phyloP scores from a whole-genome alignment of 2,329 filamentous ascomycete genomes.

The Aspergillus sp. region DNA sequence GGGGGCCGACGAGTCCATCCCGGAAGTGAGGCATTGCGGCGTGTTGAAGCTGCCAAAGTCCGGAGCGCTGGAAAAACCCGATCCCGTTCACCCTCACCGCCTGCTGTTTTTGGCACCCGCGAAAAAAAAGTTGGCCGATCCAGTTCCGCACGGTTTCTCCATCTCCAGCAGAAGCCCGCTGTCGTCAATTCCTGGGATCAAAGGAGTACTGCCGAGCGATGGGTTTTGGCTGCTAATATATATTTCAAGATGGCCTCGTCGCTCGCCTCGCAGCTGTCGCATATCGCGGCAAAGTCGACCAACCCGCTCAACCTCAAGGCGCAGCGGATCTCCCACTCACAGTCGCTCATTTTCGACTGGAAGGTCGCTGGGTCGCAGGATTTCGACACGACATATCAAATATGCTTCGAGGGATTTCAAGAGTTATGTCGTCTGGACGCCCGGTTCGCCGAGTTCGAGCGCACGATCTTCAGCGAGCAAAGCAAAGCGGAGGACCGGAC shows the following conservation, averaged over 20 bases:
- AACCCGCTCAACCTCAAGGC: conserved; percentile 87
- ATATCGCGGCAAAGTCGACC: conserved; percentile 81
- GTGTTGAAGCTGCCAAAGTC: conserved; percentile 5
- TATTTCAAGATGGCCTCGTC: conserved; percentile 61
- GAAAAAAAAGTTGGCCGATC: conserved; percentile 25
- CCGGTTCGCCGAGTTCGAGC: conserved; percentile 64
- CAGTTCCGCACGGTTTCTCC: background rate
- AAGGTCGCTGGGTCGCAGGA: conserved; percentile 77
- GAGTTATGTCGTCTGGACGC: conserved; percentile 81
- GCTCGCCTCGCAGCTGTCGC: conserved; percentile 86
- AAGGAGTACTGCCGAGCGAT: conserved; percentile 12
- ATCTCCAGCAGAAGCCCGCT: background rate
- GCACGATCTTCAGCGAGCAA: conserved; percentile 83
- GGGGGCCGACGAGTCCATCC: conserved; percentile 27
- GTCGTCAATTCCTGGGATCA: conserved; percentile 1
- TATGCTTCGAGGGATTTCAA: conserved; percentile 81
- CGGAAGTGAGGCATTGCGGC: conserved; percentile 9
- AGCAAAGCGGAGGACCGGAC: conserved; percentile 81
- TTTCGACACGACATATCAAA: conserved; percentile 76
- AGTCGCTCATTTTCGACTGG: conserved; percentile 88
- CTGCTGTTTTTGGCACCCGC: conserved; percentile 12
- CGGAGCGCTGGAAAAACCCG: conserved; percentile 17
- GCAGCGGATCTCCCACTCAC: conserved; percentile 82
- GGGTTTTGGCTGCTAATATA: conserved; percentile 7
- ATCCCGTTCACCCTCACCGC: conserved; percentile 10